phyloP scores from a whole-genome alignment of 257 asterid genomes.

The Rhazya stricta region DNA sequence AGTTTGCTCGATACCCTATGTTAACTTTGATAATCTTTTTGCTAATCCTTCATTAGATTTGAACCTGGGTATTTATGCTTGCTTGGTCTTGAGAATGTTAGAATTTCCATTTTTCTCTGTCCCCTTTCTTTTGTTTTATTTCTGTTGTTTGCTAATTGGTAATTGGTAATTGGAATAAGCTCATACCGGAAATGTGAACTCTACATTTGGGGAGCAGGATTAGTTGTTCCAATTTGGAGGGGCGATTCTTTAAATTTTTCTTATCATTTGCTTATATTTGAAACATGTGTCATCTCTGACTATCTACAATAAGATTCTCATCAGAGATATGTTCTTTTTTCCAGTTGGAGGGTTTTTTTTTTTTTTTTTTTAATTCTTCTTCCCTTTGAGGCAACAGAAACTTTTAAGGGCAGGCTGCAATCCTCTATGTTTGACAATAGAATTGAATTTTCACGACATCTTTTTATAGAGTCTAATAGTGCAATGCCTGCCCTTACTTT shows the following conservation, averaged over 20 bases:
- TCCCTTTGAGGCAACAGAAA: neutral
- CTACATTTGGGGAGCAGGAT: neutral
- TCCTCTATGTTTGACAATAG: neutral
- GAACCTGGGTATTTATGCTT: neutral
- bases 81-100: neutral
- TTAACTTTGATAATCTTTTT: conserved; percentile 4
- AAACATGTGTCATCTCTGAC: neutral
- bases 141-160: neutral
- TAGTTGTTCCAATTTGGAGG: neutral
- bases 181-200: neutral
- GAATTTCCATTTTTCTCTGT: no score
- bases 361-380: no score
- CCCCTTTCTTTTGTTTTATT: neutral
- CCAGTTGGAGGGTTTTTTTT: neutral
- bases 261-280: neutral
- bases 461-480: neutral
- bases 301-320: neutral
- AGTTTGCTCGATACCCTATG: conserved; percentile 10
- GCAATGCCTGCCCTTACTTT: neutral
- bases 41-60: neutral
- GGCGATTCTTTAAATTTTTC: neutral
- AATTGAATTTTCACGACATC: neutral
- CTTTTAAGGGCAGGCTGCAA: neutral
- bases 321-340: neutral
- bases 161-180: neutral